Evolutionary conservation across 305 asterid genomes (phyloP).

Genomic region (Plantago lanceolata): DNA sequence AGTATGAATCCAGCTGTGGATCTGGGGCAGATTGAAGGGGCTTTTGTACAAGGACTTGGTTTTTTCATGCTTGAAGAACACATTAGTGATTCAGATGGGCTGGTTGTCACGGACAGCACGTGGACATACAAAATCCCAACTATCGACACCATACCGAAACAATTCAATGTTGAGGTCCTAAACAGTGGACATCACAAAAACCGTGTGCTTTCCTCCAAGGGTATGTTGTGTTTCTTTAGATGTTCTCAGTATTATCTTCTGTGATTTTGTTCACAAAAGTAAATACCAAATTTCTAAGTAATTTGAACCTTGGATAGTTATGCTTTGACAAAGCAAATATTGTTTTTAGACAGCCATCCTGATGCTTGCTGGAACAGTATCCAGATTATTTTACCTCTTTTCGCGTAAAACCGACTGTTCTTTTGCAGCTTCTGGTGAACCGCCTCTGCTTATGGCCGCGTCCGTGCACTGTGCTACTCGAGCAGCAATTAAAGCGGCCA

Average conservation of each 20-base stretch:
- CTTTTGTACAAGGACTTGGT: constrained; percentile 74
- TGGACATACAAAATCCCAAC: constrained; percentile 73
- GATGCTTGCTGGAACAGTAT: not conserved
- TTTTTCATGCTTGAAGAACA: constrained; percentile 67
- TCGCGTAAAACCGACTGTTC: not conserved
- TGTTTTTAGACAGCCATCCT: not conserved
- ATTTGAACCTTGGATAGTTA: not conserved
- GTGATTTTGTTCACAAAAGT: not conserved
- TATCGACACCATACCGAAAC: constrained; percentile 53
- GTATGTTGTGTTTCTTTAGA: constrained; percentile 22
- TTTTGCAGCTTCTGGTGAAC: constrained; percentile 73
- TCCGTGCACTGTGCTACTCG: constrained; percentile 71
- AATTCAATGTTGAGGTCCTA: constrained; percentile 46
- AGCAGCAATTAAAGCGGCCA: constrained; percentile 68
- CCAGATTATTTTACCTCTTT: not conserved
- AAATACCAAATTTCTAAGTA: too few relatives aligned
- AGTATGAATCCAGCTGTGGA: constrained; percentile 74
- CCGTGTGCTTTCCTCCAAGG: constrained; percentile 65
- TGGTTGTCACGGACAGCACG: constrained; percentile 50
- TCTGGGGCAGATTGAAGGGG: constrained; percentile 81
- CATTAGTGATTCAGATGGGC: constrained; percentile 47
- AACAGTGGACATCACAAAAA: constrained; percentile 50
- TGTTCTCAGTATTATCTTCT: not conserved
- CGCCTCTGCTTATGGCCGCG: constrained; percentile 65
- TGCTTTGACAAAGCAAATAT: not conserved